Percentiles rank a stretch among this genome's conserved stretches.
phyloP scores from a whole-genome alignment of 345 rosid species.

The Citrus trifoliata region DNA sequence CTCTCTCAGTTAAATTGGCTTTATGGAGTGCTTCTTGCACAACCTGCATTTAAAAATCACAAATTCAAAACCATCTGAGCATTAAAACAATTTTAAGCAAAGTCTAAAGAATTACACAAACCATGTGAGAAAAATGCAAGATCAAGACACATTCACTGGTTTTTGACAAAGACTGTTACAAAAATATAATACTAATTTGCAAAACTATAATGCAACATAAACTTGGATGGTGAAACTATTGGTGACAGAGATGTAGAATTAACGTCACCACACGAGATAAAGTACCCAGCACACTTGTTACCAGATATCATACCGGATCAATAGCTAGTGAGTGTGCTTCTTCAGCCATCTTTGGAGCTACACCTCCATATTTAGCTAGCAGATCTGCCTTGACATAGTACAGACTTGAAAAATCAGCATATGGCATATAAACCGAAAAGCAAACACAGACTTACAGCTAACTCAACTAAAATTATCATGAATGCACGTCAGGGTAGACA shows the following conservation, averaged over 20 bases:
- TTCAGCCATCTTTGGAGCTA: conserved; percentile 94
- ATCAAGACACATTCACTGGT: neutral
- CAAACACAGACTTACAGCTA: neutral
- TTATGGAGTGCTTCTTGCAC: conserved; percentile 77
- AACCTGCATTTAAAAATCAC: conserved; percentile 46
- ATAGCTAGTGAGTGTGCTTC: conserved; percentile 82
- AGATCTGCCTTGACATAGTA: conserved; percentile 63
- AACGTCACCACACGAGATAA: neutral
- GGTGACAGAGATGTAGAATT: neutral
- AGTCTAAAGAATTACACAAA: neutral
- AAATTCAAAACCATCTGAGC: neutral
- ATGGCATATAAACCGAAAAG: neutral
- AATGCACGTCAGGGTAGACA: neutral
- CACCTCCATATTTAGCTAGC: conserved; percentile 88
- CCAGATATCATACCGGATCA: conserved; percentile 51
- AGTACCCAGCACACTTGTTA: neutral
- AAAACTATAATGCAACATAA: neutral
- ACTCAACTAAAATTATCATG: neutral
- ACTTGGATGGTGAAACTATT: neutral
- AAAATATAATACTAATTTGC: neutral
- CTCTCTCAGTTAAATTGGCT: conserved; percentile 58
- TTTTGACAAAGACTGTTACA: neutral
- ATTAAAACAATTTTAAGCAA: neutral
- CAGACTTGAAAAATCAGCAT: conserved; percentile 12
- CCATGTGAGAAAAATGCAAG: neutral